These are phyloP conservation scores for Bryopsis sp. DNA, from an alignment of 139 green algal genomes.

Conservation along the genomic window DNA sequence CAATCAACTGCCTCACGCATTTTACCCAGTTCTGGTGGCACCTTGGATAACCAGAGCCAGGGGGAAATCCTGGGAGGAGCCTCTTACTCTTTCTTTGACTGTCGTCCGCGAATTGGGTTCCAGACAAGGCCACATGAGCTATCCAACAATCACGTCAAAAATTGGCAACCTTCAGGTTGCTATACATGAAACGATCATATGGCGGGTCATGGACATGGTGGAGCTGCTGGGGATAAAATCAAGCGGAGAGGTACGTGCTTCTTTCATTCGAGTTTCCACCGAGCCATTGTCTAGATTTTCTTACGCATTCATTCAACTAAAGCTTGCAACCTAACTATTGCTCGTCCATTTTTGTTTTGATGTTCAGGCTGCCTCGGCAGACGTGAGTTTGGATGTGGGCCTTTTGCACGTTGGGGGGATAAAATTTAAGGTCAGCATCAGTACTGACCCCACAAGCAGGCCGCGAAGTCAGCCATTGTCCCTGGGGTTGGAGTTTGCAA, in stretches of 20 bases:
- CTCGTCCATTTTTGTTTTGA: too few relatives aligned
- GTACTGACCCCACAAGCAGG: slow-evolving; percentile 35
- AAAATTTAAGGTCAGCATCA: slow-evolving; percentile 52
- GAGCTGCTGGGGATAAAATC: not conserved
- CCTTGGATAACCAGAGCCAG: slow-evolving; percentile 18
- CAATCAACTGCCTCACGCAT: slow-evolving; percentile 50
- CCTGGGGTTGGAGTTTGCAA: slow-evolving; percentile 60
- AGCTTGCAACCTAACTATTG: too few relatives aligned
- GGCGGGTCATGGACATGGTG: slow-evolving; percentile 1
- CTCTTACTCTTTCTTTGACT: too few relatives aligned
- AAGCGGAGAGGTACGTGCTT: too few relatives aligned
- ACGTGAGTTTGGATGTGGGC: slow-evolving; percentile 46
- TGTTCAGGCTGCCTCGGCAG: slow-evolving; percentile 9
- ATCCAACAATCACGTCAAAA: not conserved
- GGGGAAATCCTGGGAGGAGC: not conserved
- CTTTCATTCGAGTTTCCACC: too few relatives aligned
- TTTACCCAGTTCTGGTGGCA: slow-evolving; percentile 61
- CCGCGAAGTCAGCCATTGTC: slow-evolving; percentile 38
- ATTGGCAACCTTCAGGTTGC: not conserved
- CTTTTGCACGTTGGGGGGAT: slow-evolving; percentile 50
- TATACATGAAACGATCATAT: slow-evolving; percentile 9
- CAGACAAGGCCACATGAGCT: not conserved
- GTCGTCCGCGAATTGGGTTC: too few relatives aligned
- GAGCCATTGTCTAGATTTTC: too few relatives aligned
- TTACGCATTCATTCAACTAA: too few relatives aligned